Base-by-base conservation (phyloP, 148 eudicot genomes). In the Chenopodium album region DNA sequence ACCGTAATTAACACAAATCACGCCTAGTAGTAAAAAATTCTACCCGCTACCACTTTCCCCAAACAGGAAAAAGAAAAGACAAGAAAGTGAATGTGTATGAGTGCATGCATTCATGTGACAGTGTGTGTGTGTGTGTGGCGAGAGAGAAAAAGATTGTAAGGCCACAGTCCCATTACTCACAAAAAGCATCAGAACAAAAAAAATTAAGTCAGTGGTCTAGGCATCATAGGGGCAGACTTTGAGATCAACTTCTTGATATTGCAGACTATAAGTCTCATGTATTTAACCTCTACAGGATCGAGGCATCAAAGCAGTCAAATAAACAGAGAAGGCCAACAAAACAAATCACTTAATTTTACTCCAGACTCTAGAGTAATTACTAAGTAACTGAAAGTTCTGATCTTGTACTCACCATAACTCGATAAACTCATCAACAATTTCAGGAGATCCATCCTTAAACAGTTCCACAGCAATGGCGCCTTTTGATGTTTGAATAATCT, bases 361-460 rank as follows among this genome's bases (percentile, higher is more conserved):
- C 52, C 16, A 44, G 23, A 68, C 72, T 29, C 41, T 13, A 32
- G 72, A 20, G 50, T 71, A 70, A 1, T 47, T 41, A 41, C 44
- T 41, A 41, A 41, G 1, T 6, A 41, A 50, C 34, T 34, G 48
- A 65, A 52, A 52, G 29, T 12, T 29, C 17, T 22, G 29, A 8
- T 29, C 11, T 22, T 50, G 50, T 76, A 85, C 97, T 81, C 84
- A 96, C 99, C 98, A 92, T 81, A 90, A 85, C 77, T 91, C 85
- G 41, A 96, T 84, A 83, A 96, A 96, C 80, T 91, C 92, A 84
- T 88, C 90, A 85, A 96, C 97, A 70, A 88, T 85, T 83, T 87
- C 93, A 46, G 98, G 91, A 82, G 98, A 91, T 71, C 92, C 92
- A 78, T 96, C 97, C 90, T 92, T 89, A 87, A 89, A 94, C 65